A percentile compares a stretch with the other conserved stretches of the same genome.
Evolutionary conservation across 2,329 filamentous ascomycete genomes (phyloP).

Genomic region (Geosmithia flava): DNA sequence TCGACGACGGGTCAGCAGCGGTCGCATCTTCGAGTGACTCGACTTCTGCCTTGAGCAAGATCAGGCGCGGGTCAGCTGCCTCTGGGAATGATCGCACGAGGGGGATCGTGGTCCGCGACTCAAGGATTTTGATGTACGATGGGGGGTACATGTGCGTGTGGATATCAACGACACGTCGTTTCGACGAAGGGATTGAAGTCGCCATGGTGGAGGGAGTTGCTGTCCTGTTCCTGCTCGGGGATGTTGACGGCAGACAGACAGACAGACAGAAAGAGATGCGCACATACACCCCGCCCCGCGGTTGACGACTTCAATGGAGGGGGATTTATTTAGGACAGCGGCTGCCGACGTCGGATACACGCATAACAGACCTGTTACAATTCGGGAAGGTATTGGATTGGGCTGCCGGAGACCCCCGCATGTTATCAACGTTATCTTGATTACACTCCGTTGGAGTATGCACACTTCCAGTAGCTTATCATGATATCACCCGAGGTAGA

Average conservation of each 20-base stretch:
- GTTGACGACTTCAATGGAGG: too few relatives aligned
- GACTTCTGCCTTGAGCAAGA: conserved; percentile 45
- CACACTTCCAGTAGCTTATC: too few relatives aligned
- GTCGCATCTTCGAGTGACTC: conserved; percentile 34
- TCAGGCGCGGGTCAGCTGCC: conserved; percentile 45
- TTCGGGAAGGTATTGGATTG: not conserved
- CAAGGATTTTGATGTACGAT: conserved; percentile 47
- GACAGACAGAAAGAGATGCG: not conserved
- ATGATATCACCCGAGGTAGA: too few relatives aligned
- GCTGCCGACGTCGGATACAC: not conserved
- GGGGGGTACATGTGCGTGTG: conserved; percentile 62
- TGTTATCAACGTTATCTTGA: not conserved
- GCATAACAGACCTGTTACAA: not conserved
- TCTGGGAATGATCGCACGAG: conserved; percentile 56
- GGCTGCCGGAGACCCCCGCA: not conserved
- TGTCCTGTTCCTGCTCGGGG: not conserved
- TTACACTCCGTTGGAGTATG: too few relatives aligned
- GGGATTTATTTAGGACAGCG: not conserved
- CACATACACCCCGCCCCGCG: too few relatives aligned
- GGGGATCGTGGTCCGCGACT: conserved; percentile 49
- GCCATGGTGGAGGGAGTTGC: not conserved
- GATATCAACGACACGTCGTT: conserved; percentile 44
- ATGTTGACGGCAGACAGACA: not conserved
- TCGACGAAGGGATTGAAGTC: conserved; percentile 18
- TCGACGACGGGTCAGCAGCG: conserved; percentile 30